A percentile compares a stretch with the other conserved stretches of the same genome.
Evolutionary conservation across 768 basidiomycete genomes (phyloP).

Genomic region (Mycena polygramma): DNA sequence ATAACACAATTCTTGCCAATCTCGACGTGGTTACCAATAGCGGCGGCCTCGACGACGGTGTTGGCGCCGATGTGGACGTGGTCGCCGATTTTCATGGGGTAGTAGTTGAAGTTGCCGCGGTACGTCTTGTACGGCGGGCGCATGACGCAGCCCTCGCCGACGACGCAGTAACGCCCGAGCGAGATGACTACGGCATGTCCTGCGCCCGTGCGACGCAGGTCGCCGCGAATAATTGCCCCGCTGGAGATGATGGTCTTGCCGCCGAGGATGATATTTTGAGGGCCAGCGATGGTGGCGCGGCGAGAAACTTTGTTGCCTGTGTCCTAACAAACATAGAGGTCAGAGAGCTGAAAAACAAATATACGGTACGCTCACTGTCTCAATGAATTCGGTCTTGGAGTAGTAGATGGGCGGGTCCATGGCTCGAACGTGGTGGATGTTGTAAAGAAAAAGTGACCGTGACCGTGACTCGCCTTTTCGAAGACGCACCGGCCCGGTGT

Average conservation of each 20-base stretch:
- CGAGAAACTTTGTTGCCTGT: constrained; percentile 97
- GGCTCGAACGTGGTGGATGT: background rate
- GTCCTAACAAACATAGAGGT: constrained; percentile 64
- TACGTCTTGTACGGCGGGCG: constrained; percentile 93
- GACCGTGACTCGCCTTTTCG: background rate
- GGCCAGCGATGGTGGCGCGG: constrained; percentile 90
- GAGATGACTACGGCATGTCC: constrained; percentile 96
- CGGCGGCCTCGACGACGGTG: constrained; percentile 92
- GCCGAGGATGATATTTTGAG: constrained; percentile 96
- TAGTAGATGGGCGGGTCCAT: constrained; percentile 87
- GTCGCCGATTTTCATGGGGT: constrained; percentile 97
- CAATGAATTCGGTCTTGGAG: constrained; percentile 87
- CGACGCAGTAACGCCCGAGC: constrained; percentile 91
- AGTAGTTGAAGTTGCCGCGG: constrained; percentile 94
- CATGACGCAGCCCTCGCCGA: constrained; percentile 92
- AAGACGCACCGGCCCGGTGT: background rate
- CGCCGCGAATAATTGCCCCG: constrained; percentile 92
- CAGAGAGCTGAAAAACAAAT: background rate
- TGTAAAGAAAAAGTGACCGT: background rate
- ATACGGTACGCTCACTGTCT: constrained; percentile 70
- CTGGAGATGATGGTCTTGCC: constrained; percentile 97
- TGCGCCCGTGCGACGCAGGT: constrained; percentile 88
- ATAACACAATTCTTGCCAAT: constrained; percentile 97
- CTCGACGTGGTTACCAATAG: constrained; percentile 93
- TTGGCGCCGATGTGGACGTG: constrained; percentile 94